Evolutionary conservation across 768 basidiomycete species (phyloP).

Genomic region (Serendipita sp.): DNA sequence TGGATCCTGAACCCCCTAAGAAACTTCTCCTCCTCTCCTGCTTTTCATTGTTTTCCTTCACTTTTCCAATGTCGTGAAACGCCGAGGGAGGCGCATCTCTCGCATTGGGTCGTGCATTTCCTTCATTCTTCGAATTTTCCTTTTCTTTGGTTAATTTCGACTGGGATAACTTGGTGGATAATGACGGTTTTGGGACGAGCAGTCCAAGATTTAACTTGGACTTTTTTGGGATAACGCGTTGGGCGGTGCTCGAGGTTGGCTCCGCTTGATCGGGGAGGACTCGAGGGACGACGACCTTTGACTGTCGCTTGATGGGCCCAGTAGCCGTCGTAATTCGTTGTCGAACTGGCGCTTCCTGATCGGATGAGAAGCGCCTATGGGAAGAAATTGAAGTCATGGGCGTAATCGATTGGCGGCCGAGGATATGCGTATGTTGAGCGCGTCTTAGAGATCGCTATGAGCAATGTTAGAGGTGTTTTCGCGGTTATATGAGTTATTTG

Average conservation of each 20-base stretch:
- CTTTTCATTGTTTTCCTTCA: background rate
- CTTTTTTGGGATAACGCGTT: background rate
- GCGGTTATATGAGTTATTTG: background rate
- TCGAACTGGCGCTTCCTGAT: background rate
- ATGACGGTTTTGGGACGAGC: background rate
- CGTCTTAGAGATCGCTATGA: background rate
- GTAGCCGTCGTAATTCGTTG: background rate
- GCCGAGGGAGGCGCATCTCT: background rate
- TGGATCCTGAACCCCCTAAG: background rate
- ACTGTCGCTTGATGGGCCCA: background rate
- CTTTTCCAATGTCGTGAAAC: background rate
- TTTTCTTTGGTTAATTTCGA: background rate
- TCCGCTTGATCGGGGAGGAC: background rate
- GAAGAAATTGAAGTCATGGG: background rate
- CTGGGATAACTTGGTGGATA: background rate
- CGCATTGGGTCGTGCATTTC: background rate
- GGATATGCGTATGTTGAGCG: background rate
- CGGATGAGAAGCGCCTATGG: background rate
- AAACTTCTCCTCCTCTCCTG: background rate
- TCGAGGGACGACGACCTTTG: background rate
- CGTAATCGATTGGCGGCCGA: background rate
- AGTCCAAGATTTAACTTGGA: background rate
- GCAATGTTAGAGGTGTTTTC: background rate
- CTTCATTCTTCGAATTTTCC: background rate
- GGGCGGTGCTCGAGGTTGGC: too few relatives aligned